Conservation (phyloP, 1,284 basidiomycete genomes). For the Fomitiporia mediterranea region DNA sequence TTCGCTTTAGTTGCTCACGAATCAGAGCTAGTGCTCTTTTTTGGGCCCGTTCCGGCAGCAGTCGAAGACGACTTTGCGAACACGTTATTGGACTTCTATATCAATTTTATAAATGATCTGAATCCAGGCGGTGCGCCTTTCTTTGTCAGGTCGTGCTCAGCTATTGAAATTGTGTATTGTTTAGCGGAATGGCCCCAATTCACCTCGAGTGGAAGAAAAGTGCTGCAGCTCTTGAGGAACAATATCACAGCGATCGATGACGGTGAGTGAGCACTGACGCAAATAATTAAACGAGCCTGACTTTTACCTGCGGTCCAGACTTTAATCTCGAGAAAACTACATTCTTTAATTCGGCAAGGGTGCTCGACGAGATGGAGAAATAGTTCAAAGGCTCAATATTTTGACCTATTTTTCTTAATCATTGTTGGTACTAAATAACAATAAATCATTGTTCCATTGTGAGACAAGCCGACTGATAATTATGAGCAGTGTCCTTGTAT, state of each 20-base stretch:
- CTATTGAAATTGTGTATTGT: no score
- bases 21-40: conserved; percentile 45
- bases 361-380: conserved; percentile 47
- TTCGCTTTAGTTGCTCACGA: conserved; percentile 41
- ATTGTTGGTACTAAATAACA: no score
- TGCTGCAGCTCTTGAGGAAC: conserved; percentile 44
- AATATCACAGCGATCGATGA: conserved; percentile 49
- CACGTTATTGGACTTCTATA: conserved; percentile 45
- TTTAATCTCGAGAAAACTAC: conserved; percentile 38
- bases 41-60: conserved; percentile 39
- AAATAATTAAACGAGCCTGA: neutral
- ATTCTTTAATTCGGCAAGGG: conserved; percentile 38
- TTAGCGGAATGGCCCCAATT: conserved; percentile 49
- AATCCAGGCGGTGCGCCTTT: conserved; percentile 44
- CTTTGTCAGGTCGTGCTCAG: neutral
- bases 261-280: conserved; percentile 31
- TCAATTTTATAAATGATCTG: conserved; percentile 50
- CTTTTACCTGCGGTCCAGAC: conserved; percentile 35
- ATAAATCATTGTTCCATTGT: neutral
- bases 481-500: neutral
- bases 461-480: no score
- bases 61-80: conserved; percentile 44
- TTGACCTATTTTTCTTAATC: neutral
- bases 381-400: conserved; percentile 12
- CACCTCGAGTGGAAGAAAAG: conserved; percentile 29